phyloP scores from a whole-genome alignment of 139 green algal species.

The Diplosphaera chodatii region DNA sequence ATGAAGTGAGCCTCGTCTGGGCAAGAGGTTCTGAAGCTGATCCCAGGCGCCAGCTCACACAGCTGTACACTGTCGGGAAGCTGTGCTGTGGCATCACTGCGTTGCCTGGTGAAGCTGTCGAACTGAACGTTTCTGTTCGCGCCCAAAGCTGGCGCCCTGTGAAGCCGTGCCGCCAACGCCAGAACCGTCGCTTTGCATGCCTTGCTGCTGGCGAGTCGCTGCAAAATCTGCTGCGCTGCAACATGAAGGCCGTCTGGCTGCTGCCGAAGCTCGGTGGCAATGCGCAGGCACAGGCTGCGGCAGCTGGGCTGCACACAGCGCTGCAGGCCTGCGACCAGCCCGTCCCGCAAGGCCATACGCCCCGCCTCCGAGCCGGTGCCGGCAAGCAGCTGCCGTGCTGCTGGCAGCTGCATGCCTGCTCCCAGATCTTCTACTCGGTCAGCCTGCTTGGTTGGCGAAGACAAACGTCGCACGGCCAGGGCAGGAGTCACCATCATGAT shows the following conservation, averaged over 20 bases:
- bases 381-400: background rate
- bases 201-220: no score
- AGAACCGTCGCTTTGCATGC: no score
- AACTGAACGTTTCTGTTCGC: no score
- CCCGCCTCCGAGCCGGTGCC: background rate
- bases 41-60: background rate
- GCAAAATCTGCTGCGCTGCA: conserved; percentile 1
- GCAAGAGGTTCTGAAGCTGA: background rate
- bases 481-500: background rate
- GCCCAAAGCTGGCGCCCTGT: no score
- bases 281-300: background rate
- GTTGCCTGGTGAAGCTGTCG: background rate
- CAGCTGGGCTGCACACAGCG: background rate
- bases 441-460: conserved; percentile 13
- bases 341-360: background rate
- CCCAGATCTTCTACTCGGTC: conserved; percentile 13
- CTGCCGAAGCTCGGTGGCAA: background rate
- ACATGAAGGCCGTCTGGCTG: background rate
- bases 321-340: background rate
- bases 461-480: background rate
- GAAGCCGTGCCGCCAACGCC: no score
- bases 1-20: conserved; percentile 14
- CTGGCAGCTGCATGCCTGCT: conserved; percentile 1
- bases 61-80: no score
- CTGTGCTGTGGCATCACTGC: no score